phyloP scores from a whole-genome alignment of 176 grass and related monocot genomes.

The Typha latifolia region DNA sequence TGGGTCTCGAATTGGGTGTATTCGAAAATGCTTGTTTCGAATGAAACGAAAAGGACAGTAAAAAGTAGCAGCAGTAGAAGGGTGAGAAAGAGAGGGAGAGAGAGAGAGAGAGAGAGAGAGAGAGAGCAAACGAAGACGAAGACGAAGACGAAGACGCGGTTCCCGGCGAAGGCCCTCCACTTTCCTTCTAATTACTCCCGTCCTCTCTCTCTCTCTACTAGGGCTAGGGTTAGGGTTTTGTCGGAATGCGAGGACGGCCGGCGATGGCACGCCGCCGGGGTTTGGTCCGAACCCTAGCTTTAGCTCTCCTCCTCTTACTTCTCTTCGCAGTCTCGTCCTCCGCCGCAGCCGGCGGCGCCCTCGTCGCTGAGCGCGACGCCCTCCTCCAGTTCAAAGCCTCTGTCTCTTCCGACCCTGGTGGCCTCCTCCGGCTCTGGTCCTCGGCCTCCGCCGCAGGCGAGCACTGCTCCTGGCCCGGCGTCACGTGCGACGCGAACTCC shows the following conservation, averaged over 20 bases:
- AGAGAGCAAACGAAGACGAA: neutral
- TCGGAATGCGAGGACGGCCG: conserved; percentile 1
- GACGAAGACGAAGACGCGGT: neutral
- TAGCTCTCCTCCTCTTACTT: neutral
- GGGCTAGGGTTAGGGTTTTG: neutral
- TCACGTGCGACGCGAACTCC: conserved; percentile 40
- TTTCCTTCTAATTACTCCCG: conserved; percentile 12
- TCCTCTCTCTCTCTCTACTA: conserved; percentile 2
- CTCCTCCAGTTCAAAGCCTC: conserved; percentile 57
- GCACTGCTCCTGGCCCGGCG: conserved; percentile 67
- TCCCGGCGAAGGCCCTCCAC: neutral
- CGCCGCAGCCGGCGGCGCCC: conserved; percentile 5
- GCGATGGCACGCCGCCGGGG: neutral
- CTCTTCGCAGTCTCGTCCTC: neutral
- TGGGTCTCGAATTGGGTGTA: no score
- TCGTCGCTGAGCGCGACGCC: conserved; percentile 29
- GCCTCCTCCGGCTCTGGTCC: conserved; percentile 45
- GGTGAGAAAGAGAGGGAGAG: neutral
- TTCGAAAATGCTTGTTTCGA: neutral
- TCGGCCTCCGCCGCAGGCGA: conserved; percentile 1
- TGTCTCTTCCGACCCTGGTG: conserved; percentile 38
- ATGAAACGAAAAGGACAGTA: conserved; percentile 1
- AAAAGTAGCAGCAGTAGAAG: neutral
- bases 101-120: neutral
- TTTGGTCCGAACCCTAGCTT: neutral